Base-by-base conservation (phyloP, 2,329 filamentous ascomycete genomes). In the Paraphaeosphaeria minitans region DNA sequence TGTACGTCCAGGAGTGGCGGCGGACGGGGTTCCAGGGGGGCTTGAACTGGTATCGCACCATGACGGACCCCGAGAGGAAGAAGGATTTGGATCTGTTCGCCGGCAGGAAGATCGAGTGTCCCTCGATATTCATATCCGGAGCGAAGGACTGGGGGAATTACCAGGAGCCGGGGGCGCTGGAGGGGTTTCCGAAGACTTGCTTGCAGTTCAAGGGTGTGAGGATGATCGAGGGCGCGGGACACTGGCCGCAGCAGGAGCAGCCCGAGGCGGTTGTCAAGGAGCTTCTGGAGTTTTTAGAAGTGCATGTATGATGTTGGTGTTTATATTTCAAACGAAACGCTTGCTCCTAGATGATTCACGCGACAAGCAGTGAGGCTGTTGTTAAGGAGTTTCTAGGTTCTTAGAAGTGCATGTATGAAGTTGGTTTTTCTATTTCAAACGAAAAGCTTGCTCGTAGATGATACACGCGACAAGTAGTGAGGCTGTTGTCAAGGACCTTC, bases 241-340 rank as follows among this genome's bases (percentile, higher is more conserved):
- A 91, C 77, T 91, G 88, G 88, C 83, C 88, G 37, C 87, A 89
- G 68, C 86, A 90, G 73, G 87, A 90, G 71, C 80, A 85, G 69
- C 83, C 86, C 1, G 81, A 84, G 63, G 80, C 77, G 55, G 84
- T 87, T 9, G 76, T 80, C 0, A 69, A 79, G 53, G 78, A 79
- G 57, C 76, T 87, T 41, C 58, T 82, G 61, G 71, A 68, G 10
- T 83, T 87, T 61, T 53, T 75, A 12, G n/a, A 49, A 2, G 29
- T n/a, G n/a, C n/a, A n/a, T n/a, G n/a, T n/a, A n/a, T n/a, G n/a
- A n/a, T n/a, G n/a, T n/a, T n/a, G n/a, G n/a, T n/a, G n/a, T n/a
- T n/a, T n/a, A n/a, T n/a, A n/a, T n/a, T n/a, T n/a, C n/a, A n/a
- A n/a, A n/a, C n/a, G n/a, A n/a, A n/a, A n/a, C n/a, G n/a, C n/a